Percentiles rank a stretch among this genome's conserved stretches.
These are phyloP conservation scores for Candida namnaoensis DNA, from an alignment of 805 yeast genomes.

Conservation along the genomic window DNA sequence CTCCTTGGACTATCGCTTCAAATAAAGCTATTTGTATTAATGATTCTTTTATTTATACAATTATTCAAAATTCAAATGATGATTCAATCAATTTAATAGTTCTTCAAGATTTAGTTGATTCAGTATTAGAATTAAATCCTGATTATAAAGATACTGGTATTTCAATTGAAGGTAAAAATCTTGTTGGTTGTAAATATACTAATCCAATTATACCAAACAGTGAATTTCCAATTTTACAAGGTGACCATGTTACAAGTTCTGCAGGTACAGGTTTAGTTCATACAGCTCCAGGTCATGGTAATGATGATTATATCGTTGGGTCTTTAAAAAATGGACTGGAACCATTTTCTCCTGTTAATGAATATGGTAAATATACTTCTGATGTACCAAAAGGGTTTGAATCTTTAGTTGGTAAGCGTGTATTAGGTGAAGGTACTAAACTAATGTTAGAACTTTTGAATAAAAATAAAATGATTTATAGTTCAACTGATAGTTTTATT, in stretches of 20 bases:
- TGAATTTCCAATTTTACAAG: conserved; percentile 58
- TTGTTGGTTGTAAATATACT: conserved; percentile 36
- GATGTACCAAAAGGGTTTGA: conserved; percentile 41
- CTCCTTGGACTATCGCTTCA: conserved; percentile 95
- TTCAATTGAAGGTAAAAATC: conserved; percentile 30
- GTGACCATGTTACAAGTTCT: conserved; percentile 68
- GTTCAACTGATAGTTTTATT: conserved; percentile 38
- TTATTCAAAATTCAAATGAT: conserved; percentile 24
- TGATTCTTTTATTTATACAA: conserved; percentile 45
- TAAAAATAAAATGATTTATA: conserved; percentile 34
- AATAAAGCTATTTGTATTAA: conserved; percentile 78
- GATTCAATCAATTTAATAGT: conserved; percentile 42
- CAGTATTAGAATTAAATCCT: conserved; percentile 24
- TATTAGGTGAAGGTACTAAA: conserved; percentile 50
- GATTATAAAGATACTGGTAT: conserved; percentile 13
- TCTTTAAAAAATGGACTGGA: conserved; percentile 50
- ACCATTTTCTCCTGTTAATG: conserved; percentile 74
- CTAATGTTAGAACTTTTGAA: conserved; percentile 35
- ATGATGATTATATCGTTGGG: conserved; percentile 72
- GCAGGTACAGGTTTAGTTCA: conserved; percentile 97
- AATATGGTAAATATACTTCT: conserved; percentile 54
- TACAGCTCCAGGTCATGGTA: conserved; percentile 97
- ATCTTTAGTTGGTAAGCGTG: conserved; percentile 45
- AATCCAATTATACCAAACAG: conserved; percentile 42
- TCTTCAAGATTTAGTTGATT: conserved; percentile 37